phyloP scores from a whole-genome alignment of 1,139 yeast genomes.

The Taiozyma sp. region DNA sequence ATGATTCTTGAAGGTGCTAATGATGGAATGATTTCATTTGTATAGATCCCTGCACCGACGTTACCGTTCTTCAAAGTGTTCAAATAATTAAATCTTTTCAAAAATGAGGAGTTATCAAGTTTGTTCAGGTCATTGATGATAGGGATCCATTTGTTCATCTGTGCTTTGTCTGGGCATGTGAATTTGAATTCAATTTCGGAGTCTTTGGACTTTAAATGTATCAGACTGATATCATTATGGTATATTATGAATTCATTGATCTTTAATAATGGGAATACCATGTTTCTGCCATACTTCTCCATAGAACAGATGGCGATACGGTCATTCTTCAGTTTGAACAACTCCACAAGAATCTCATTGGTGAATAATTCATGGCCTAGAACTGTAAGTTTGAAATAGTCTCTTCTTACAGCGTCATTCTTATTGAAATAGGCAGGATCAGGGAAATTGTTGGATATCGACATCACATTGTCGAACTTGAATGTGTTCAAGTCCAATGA shows the following conservation, averaged over 20 bases:
- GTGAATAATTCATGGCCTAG: slow-evolving; percentile 21
- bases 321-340: slow-evolving; percentile 14
- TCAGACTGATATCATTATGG: slow-evolving; percentile 14
- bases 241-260: slow-evolving; percentile 20
- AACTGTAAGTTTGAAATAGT: slow-evolving; percentile 27
- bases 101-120: slow-evolving; percentile 4
- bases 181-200: slow-evolving; percentile 8
- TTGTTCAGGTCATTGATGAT: slow-evolving; percentile 3
- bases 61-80: slow-evolving; percentile 9
- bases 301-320: slow-evolving; percentile 26
- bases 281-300: slow-evolving; percentile 24
- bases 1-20: slow-evolving; percentile 14
- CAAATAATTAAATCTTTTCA: slow-evolving; percentile 5
- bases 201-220: slow-evolving; percentile 4
- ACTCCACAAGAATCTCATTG: slow-evolving; percentile 14
- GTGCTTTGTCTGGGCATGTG: slow-evolving; percentile 19
- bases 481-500: slow-evolving; percentile 22
- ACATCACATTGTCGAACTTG: slow-evolving; percentile 25
- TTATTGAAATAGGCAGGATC: slow-evolving; percentile 24
- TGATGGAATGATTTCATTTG: neutral
- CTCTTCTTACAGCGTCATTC: slow-evolving; percentile 25
- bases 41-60: slow-evolving; percentile 18
- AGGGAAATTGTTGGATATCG: slow-evolving; percentile 18
- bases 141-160: slow-evolving; percentile 19
- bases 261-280: slow-evolving; percentile 32